Base-by-base conservation (phyloP, 257 asterid genomes). In the Solanum infundibuliforme region DNA sequence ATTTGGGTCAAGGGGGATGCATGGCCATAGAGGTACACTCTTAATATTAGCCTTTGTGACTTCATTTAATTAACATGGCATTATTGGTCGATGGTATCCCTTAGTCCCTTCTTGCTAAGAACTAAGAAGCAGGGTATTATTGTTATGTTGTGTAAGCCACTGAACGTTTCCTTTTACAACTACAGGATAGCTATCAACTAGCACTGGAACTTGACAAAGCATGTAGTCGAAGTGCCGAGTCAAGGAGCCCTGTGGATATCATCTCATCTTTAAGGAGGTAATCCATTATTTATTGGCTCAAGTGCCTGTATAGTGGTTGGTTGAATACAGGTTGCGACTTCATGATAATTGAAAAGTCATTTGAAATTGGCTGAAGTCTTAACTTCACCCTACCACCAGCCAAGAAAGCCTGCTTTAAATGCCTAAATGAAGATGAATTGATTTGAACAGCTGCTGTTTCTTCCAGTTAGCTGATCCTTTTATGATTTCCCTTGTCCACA, bases 1-100 rank as follows among this genome's bases (percentile, higher is more conserved):
- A 97, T 89, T 93, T 97, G 94, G 99, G 99, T 62, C 99, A 97
- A 91, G 99, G 99, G 29, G 99, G 99, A 72, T 97, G 99, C 93
- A 96, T 97, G 99, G 99, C 99, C 87, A 97, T 97, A 69, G 99
- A 97, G 98, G 99, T 97, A 88, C 21, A 46, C n/a, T 86, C 71
- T 79, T 79, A 2, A 43, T 79, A 43, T 27, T 46, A 43, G 25
- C 38, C 39, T 79, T 79, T 43, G 0, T 43, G 66, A 27, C 39
- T 79, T 41, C 16, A 27, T 5, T 43, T 16, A 27, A 8, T 43
- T 79, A 27, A 79, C 27, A 76, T 79, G 84, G 7, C 21, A 39
- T 39, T 38, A 16, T 76, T 76, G 60, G 12, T 76, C 13, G 23
- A 76, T n/a, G 27, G 23, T 76, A 76, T 41, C 34, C 34, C 83